Base-by-base conservation (phyloP, 139 green algal species). In the Penium margaritaceum region DNA sequence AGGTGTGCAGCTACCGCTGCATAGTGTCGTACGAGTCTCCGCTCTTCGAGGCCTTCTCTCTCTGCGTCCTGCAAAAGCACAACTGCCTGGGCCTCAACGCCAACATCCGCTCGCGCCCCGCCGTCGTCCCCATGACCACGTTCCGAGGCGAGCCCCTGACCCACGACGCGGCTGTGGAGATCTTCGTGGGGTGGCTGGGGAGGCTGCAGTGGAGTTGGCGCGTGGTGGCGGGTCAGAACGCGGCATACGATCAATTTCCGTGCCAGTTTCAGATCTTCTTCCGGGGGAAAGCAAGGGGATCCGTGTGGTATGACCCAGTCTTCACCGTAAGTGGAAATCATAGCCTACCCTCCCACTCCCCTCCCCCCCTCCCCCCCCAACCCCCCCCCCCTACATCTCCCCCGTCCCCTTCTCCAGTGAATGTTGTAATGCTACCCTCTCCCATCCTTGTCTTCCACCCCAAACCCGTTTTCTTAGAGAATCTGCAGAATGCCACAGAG, bases 51-150 rank as follows among this genome's bases (percentile, higher is more conserved):
- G 63, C 88, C 29, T 97, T 98, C 78, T 87, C 81, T 30, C 84
- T 95, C 30, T 98, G 93, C 85, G 92, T 97, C 67, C 83, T 97
- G 27, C 90, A 97, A 77, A 90, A 90, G 72, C 86, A 97, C 87
- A 97, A 97, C 87, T 97, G 92, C 83, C 81, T 95, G 19, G 74
- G 81, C 0, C 77, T 93, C 62, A 29, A 75, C 34, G 81, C 77
- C 2, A 47, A 65, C 21, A 60, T 80, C 6, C 76, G 64, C 35
- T 33, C 61, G 6, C 46, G 69, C 15, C 80, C 83, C 15, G 54
- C 92, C 33, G 88, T 90, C n/a, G 70, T 76, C 0, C 89, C 92
- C 30, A 90, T 96, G 84, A 36, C 78, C 21, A 67, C 74, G 5
- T 96, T 90, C 73, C 71, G 87, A 0, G 92, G 92, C 3, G 41